Evolutionary conservation across 2,329 filamentous ascomycete genomes (phyloP).

Genomic region (Alternaria postmessia): DNA sequence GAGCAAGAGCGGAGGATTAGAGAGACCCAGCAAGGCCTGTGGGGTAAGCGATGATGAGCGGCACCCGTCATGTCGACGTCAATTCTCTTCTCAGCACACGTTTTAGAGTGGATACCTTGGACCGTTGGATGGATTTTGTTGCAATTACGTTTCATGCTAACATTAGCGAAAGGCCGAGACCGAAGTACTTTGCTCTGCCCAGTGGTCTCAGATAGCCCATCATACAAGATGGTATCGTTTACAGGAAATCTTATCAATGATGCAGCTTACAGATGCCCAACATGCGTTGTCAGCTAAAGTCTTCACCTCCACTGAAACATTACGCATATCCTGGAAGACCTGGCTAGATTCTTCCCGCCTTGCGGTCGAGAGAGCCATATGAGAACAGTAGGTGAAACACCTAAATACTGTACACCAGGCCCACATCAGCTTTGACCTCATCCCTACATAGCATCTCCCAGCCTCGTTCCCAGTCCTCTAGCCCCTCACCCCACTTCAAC

Average conservation of each 20-base stretch:
- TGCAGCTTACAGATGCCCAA: background rate
- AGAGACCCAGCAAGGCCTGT: conserved; percentile 66
- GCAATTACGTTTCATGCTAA: background rate
- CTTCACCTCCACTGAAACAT: background rate
- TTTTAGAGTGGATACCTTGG: conserved; percentile 2
- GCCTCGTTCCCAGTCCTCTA: conserved; percentile 30
- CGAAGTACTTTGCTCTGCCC: background rate
- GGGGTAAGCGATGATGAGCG: conserved; percentile 50
- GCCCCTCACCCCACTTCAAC: conserved; percentile 28
- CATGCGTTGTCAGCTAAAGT: background rate
- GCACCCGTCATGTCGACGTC: background rate
- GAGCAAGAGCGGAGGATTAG: conserved; percentile 68
- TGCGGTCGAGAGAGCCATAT: background rate
- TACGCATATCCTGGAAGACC: background rate
- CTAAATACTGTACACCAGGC: conserved; percentile 22
- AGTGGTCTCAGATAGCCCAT: background rate
- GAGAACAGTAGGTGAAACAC: background rate
- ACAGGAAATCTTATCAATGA: background rate
- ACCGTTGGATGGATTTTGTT: background rate
- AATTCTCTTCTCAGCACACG: conserved; percentile 2
- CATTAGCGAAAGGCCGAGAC: background rate
- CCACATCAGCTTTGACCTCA: conserved; percentile 27
- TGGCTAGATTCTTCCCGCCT: background rate
- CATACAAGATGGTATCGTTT: background rate
- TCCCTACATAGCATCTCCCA: conserved; percentile 37